phyloP scores from a whole-genome alignment of 495 filamentous ascomycete genomes.

The Xylaria cubensis region DNA sequence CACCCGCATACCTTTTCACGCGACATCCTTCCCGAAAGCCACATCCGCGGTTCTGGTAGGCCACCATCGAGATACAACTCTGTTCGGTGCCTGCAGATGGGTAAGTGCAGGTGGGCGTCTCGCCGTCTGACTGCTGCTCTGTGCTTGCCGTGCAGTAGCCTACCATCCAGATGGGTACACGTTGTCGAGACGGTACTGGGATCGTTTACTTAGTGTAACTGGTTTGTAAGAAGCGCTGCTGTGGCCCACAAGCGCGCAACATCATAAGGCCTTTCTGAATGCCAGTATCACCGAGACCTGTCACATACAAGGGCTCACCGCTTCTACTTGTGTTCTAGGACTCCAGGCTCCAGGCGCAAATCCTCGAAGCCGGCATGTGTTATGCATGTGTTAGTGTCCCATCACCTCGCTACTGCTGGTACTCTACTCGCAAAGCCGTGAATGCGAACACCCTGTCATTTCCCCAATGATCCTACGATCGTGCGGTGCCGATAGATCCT shows the following conservation, averaged over 20 bases:
- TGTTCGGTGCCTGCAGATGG: conserved; percentile 19
- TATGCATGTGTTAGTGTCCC: conserved; percentile 23
- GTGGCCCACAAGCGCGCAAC: conserved; percentile 3
- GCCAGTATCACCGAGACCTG: not conserved
- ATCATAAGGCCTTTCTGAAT: not conserved
- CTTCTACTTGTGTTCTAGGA: not conserved
- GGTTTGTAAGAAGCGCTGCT: conserved; percentile 4
- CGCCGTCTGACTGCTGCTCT: conserved; percentile 20
- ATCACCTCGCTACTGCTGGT: conserved; percentile 1
- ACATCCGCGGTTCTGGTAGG: conserved; percentile 16
- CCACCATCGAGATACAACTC: conserved; percentile 20
- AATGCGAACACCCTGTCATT: not conserved
- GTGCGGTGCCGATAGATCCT: conserved; percentile 27
- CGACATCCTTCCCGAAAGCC: conserved; percentile 24
- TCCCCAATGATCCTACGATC: not conserved
- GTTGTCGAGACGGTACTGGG: not conserved
- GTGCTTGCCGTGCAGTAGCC: conserved; percentile 4
- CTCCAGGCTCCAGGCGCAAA: not conserved
- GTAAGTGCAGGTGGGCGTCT: conserved; percentile 21
- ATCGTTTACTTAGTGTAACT: not conserved
- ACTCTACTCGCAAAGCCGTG: not conserved
- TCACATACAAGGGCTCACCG: conserved; percentile 10
- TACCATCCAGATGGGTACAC: not conserved
- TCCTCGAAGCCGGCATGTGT: not conserved
- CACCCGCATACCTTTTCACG: conserved; percentile 12